These are phyloP conservation scores for Xylariaceae sp. DNA, from an alignment of 2,329 filamentous ascomycete genomes.

Conservation along the genomic window DNA sequence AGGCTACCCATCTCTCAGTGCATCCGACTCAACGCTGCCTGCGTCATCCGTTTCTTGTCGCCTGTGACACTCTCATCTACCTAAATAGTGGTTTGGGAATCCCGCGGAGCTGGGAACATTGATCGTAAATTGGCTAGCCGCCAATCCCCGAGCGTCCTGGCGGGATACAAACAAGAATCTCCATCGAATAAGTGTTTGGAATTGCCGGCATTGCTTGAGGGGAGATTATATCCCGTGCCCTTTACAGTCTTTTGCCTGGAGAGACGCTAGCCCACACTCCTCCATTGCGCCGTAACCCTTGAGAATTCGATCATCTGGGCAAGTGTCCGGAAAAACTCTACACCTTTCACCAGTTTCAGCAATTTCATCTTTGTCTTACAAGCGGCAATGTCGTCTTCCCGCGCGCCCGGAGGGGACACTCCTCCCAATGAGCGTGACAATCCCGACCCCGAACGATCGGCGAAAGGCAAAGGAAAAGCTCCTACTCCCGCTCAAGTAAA, in stretches of 20 bases:
- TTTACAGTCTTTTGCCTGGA: slow-evolving; percentile 22
- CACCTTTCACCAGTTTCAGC: neutral
- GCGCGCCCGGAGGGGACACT: slow-evolving; percentile 26
- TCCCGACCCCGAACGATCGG: slow-evolving; percentile 15
- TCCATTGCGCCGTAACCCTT: slow-evolving; percentile 6
- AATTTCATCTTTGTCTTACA: neutral
- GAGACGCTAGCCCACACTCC: slow-evolving; percentile 15
- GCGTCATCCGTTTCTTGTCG: slow-evolving; percentile 23
- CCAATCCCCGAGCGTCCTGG: slow-evolving; percentile 16
- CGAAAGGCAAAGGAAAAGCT: slow-evolving; percentile 31
- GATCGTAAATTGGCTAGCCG: slow-evolving; percentile 25
- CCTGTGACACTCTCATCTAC: slow-evolving; percentile 18
- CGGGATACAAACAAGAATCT: slow-evolving; percentile 20
- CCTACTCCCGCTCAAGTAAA: slow-evolving; percentile 57
- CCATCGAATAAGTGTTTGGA: slow-evolving; percentile 8
- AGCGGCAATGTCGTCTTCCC: slow-evolving; percentile 27
- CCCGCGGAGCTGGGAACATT: slow-evolving; percentile 25
- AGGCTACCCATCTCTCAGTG: slow-evolving; percentile 3
- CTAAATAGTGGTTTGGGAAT: slow-evolving; percentile 20
- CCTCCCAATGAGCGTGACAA: slow-evolving; percentile 19
- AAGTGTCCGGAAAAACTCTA: slow-evolving; percentile 17
- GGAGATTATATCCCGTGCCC: slow-evolving; percentile 5
- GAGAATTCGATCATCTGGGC: slow-evolving; percentile 15
- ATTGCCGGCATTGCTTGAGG: slow-evolving; percentile 3
- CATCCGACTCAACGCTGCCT: slow-evolving; percentile 12